These are phyloP conservation scores for Scedosporium apiospermum DNA, from an alignment of 2,329 filamentous ascomycete species.

Conservation along the genomic window DNA sequence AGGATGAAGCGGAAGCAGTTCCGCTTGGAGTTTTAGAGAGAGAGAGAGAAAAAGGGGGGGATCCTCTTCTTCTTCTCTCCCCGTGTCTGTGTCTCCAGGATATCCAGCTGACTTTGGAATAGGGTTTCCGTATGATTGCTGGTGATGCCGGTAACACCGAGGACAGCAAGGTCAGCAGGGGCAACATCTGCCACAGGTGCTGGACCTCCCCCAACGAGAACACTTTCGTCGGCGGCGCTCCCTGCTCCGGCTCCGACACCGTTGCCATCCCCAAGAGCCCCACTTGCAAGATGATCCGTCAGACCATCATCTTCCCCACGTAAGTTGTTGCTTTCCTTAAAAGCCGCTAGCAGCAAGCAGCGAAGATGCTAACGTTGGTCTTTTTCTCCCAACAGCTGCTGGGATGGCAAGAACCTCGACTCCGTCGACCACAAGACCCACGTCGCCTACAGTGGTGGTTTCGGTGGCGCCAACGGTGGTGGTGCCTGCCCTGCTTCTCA, in stretches of 20 bases:
- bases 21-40: not conserved
- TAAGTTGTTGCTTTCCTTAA: constrained; percentile 18
- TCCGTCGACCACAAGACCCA: constrained; percentile 30
- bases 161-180: constrained; percentile 23
- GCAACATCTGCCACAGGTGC: constrained; percentile 36
- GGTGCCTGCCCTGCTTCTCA: constrained; percentile 8
- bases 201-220: constrained; percentile 35
- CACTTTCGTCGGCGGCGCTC: constrained; percentile 37
- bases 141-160: constrained; percentile 32
- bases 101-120: not conserved
- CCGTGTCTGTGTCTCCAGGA: too few species aligned
- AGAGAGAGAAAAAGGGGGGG: not conserved
- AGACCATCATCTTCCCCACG: constrained; percentile 41
- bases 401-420: constrained; percentile 43
- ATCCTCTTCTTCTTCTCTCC: not conserved
- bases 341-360: too few species aligned
- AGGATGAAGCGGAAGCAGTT: constrained; percentile 8
- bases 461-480: constrained; percentile 7
- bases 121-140: constrained; percentile 38
- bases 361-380: not conserved
- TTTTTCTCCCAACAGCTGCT: constrained; percentile 27
- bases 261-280: constrained; percentile 36
- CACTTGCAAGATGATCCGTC: constrained; percentile 41
- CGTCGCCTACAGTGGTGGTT: constrained; percentile 7
- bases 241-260: constrained; percentile 38